These are phyloP conservation scores for Tulasnella calospora DNA, from an alignment of 768 basidiomycete genomes.

Conservation along the genomic window DNA sequence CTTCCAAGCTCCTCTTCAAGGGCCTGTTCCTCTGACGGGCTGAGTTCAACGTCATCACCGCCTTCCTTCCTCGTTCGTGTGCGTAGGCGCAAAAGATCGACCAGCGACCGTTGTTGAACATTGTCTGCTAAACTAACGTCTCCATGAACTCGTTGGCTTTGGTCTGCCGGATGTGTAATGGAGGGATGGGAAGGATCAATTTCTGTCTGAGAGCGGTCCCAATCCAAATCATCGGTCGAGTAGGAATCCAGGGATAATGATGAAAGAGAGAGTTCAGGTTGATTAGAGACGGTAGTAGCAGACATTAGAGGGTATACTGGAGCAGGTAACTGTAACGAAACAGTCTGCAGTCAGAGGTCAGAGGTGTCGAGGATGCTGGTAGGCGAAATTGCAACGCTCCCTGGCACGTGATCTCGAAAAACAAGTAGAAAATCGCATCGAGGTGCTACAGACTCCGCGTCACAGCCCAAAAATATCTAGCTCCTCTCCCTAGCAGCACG, in stretches of 20 bases:
- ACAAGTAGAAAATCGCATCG: background rate
- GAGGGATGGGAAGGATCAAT: background rate
- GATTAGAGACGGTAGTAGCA: background rate
- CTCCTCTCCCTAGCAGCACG: background rate
- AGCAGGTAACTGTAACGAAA: background rate
- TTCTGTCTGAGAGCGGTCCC: background rate
- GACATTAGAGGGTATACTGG: background rate
- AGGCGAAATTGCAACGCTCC: background rate
- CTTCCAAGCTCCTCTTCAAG: slow-evolving; percentile 11
- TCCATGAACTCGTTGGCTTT: background rate
- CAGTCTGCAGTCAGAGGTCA: background rate
- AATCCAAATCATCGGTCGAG: background rate
- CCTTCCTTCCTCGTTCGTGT: background rate
- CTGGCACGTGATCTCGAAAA: background rate
- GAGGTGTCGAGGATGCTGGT: background rate
- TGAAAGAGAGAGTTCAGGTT: background rate
- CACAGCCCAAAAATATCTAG: background rate
- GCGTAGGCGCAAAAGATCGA: background rate
- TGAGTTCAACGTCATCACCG: background rate
- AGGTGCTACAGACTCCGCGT: background rate
- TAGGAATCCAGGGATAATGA: background rate
- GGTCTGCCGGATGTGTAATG: background rate
- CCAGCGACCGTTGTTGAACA: background rate
- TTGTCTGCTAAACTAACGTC: background rate
- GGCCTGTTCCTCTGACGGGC: background rate